Conservation (phyloP, 352 stramenopile genomes). For the Pythium apleroticum region DNA sequence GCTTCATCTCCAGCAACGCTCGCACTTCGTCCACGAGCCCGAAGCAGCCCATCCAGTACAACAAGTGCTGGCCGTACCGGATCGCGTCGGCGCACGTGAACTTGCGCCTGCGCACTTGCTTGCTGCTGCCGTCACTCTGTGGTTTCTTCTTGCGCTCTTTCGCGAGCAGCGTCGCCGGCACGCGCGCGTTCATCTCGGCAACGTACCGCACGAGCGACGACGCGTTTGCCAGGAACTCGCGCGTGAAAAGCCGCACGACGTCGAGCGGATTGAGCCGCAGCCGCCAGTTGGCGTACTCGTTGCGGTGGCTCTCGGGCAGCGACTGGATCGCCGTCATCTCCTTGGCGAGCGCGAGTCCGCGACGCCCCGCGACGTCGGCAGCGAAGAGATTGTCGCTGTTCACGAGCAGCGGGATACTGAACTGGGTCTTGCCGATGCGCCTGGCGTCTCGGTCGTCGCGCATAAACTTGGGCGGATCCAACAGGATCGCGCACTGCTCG, state of each 20-base stretch:
- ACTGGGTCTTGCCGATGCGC: constrained; percentile 42
- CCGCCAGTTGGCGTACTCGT: constrained; percentile 50
- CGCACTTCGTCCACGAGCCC: constrained; percentile 54
- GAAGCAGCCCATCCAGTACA: constrained; percentile 78
- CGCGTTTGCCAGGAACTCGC: constrained; percentile 55
- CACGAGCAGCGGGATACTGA: constrained; percentile 54
- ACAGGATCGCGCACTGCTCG: constrained; percentile 52
- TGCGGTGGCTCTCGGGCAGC: constrained; percentile 6
- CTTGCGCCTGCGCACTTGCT: constrained; percentile 8
- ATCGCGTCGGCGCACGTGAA: constrained; percentile 45
- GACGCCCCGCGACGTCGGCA: constrained; percentile 59
- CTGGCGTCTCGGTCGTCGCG: constrained; percentile 7
- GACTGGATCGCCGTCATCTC: constrained; percentile 41
- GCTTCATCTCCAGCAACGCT: constrained; percentile 41
- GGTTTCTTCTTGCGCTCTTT: not conserved
- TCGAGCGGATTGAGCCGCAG: constrained; percentile 61
- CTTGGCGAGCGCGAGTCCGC: constrained; percentile 43
- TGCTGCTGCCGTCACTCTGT: constrained; percentile 8
- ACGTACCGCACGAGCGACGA: constrained; percentile 49
- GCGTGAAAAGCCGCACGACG: constrained; percentile 44
- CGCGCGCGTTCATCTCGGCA: constrained; percentile 56
- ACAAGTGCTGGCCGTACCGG: constrained; percentile 72
- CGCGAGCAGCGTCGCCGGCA: constrained; percentile 31
- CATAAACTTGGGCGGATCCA: constrained; percentile 35
- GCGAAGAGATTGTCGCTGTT: constrained; percentile 60